Base-by-base conservation (phyloP, 495 filamentous ascomycete species). In the Acidiella bohemica region DNA sequence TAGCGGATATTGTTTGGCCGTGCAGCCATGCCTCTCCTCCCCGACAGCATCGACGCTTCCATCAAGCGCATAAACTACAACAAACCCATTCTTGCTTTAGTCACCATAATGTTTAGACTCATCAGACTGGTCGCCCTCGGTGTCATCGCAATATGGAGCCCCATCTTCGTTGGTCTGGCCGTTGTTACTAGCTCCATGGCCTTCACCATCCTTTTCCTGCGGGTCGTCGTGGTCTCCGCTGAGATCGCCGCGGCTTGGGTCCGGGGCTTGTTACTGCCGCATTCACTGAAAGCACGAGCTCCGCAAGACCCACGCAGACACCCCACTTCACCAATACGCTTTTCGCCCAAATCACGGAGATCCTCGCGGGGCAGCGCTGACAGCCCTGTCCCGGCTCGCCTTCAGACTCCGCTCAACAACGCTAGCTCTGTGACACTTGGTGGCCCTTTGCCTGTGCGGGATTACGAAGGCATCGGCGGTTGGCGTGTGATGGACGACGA, bases 381-480 rank as follows among this genome's bases (percentile, higher is more conserved):
- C 10, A 51, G 43, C 19, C 42, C 46, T 16, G 46, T 28, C 2
- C 47, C 45, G 3, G 42, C 20, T 3, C 10, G n/a, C 5, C 14
- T 25, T 14, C 20, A 22, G 4, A 3, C 20, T n/a, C n/a, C n/a
- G n/a, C n/a, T n/a, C n/a, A n/a, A n/a, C 12, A 23, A 50, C 33
- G 53, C 32, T 14, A 56, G 49, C 30, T 45, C 46, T 18, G 51
- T 41, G 1, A 56, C 48, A 2, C 48, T 58, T 12, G 16, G 47
- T 31, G 50, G 41, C 11, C 42, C 56, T 19, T 56, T 61, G 12
- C 43, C 67, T 3, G 66, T 70, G 36, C 67, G 83, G 4, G 84
- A 92, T 59, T 92, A 79, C 50, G 84, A 92, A 61, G 84, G 82
- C n/a, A 68, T 92, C 2, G 84, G 84, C 10, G 84, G 84, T 1